Evolutionary conservation across 208 protist genomes (phyloP), one percentile per base, ranked within the genome.

Genomic region (Naegleria fowleri): DNA sequence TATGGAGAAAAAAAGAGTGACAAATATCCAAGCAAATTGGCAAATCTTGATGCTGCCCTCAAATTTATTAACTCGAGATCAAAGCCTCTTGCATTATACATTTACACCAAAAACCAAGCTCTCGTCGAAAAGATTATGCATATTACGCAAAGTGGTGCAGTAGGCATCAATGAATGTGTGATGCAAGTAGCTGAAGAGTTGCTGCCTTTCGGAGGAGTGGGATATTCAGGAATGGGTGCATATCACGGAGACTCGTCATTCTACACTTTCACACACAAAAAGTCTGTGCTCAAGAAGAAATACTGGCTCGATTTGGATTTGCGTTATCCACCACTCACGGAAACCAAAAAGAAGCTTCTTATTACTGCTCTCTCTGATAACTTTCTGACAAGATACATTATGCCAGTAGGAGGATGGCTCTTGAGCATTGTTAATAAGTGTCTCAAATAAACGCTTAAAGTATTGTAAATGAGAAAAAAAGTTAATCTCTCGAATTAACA

Each of bases 151-250:
- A 95, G 94, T 22, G 97, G 96, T 36, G 94, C 86, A 16, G 79
- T 95, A 2, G 16, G 90, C 55, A 92, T 97, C 59, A 98, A 98
- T 93, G 95, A 97, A 87, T 84, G 85, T 51, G 52, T 97, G 29
- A 41, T 96, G 29, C 95, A 97, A 83, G 86, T 93, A 38, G 41
- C 36, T 33, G 90, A 91, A 40, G 22, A 9, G 15, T 41, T 43
- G 19, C 86, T 98, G 40, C 97, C 97, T 59, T 98, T 98, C 94
- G 97, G 97, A 83, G 97, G 97, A 55, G 94, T 98, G 51, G 97
- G 97, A 76, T 29, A 94, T 22, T 95, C 92, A 88, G 97, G 97
- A 36, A 95, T 98, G 92, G 97, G 97, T 19, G 88, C 43, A 5
- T 98, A 97, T 92, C 94, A 98, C 86, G 96, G 96, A 39, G 93